Evolutionary conservation across 2,329 filamentous ascomycete species (phyloP), one percentile per base, ranked within the genome.

Genomic region (Sphaceloma murrayae): DNA sequence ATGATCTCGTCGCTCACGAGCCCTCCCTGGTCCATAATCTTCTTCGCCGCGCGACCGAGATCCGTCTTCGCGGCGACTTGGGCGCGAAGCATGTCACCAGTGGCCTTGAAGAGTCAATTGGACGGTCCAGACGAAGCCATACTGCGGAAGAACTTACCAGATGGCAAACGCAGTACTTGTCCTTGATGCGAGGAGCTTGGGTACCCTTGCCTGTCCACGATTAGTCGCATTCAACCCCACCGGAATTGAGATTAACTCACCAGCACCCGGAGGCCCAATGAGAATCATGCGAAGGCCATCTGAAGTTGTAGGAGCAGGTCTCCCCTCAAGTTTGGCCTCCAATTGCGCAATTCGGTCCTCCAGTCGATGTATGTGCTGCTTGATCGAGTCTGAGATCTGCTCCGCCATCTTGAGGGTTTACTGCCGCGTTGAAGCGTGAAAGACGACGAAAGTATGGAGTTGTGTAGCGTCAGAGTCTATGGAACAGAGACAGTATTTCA

Each of bases 21-120:
- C 56, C 89, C 89, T 58, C 91, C 91, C 64, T 89, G 83, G 63
- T 98, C 91, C 91, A 98, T 98, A 67, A 98, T 98, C 80, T 96
- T 96, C 81, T 98, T 98, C 54, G 91, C 91, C 73, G 95, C 87
- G 62, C 84, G 78, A 56, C 91, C 91, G 53, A 98, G 79, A 48
- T 84, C 69, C 47, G 91, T 98, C 80, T 96, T 95, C 72, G 94
- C 93, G 53, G 89, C 84, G 62, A 98, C 91, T 68, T 98, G 91
- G 55, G 88, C 94, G 61, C 91, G 87, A 61, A 98, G 78, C 91
- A 98, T 98, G 69, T 98, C 91, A 65, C 91, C 91, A 48, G 91
- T 98, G 52, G 91, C 91, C 88, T 95, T 58, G 40, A 11, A 19
- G 5, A 17, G 10, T 44, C 48, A 33, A 51, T 44, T 43, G 19